A percentile compares a stretch with the other conserved stretches of the same genome.
Conservation (phyloP, 2,329 filamentous ascomycete genomes). For the Ceratocystiopsis brevicomis region DNA sequence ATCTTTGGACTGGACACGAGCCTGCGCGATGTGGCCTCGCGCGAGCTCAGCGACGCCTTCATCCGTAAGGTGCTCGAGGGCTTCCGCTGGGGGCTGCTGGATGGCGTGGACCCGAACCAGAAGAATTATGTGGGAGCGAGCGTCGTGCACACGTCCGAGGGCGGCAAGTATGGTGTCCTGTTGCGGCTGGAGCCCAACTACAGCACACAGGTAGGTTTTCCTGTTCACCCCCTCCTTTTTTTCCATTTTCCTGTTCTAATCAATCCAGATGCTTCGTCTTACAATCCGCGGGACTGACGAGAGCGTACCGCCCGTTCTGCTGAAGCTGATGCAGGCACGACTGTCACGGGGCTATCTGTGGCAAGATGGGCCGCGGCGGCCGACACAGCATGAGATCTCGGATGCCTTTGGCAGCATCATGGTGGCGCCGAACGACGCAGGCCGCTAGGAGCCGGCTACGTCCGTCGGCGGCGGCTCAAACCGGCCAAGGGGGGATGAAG, state of each 20-base stretch:
- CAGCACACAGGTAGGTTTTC: constrained; percentile 54
- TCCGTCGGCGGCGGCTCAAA: no score
- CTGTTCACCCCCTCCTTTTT: neutral
- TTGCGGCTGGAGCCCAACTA: constrained; percentile 91
- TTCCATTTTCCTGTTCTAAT: neutral
- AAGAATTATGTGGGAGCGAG: constrained; percentile 90
- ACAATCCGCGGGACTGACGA: constrained; percentile 92
- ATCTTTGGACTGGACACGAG: constrained; percentile 49
- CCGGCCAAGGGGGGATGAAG: no score
- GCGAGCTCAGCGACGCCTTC: constrained; percentile 50
- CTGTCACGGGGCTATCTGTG: constrained; percentile 33
- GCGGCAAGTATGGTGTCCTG: constrained; percentile 86
- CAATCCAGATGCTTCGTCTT: constrained; percentile 69
- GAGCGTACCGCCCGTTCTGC: constrained; percentile 56
- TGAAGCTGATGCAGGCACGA: constrained; percentile 76
- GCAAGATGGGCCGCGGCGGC: constrained; percentile 21
- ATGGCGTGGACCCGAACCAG: constrained; percentile 73
- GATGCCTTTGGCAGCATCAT: constrained; percentile 38
- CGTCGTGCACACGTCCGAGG: constrained; percentile 62
- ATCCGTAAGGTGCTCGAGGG: constrained; percentile 58
- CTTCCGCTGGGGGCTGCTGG: constrained; percentile 75
- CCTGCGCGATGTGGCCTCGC: constrained; percentile 23
- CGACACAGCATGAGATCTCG: constrained; percentile 31
- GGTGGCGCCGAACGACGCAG: constrained; percentile 18
- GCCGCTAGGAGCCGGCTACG: constrained; percentile 2